phyloP scores from a whole-genome alignment of 2,329 filamentous ascomycete species.

The Rugonectria rugulosa region DNA sequence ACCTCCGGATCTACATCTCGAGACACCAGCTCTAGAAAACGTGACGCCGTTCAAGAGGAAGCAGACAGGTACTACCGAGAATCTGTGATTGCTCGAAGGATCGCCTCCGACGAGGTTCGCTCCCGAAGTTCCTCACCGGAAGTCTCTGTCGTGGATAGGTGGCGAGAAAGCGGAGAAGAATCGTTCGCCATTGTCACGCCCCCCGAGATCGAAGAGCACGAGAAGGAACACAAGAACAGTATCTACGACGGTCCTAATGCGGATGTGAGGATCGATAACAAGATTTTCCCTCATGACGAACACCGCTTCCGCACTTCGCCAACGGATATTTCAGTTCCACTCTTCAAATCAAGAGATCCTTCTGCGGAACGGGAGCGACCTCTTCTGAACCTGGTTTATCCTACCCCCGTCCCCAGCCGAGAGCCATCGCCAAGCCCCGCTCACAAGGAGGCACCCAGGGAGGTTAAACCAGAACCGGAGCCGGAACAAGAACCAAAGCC shows the following conservation, averaged over 20 bases:
- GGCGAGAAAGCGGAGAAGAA: constrained; percentile 49
- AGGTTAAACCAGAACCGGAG: constrained; percentile 9
- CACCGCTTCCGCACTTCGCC: constrained; percentile 43
- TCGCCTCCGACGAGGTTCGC: constrained; percentile 61
- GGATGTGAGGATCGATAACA: constrained; percentile 69
- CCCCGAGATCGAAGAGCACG: constrained; percentile 56
- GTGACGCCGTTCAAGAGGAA: constrained; percentile 61
- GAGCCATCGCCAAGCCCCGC: constrained; percentile 53
- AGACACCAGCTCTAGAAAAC: constrained; percentile 40
- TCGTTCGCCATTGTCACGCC: constrained; percentile 62
- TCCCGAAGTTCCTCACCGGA: constrained; percentile 61
- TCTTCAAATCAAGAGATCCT: constrained; percentile 58
- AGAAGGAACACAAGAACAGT: constrained; percentile 52
- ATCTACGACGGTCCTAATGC: constrained; percentile 67
- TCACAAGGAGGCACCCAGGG: constrained; percentile 25
- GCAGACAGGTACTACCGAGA: constrained; percentile 67
- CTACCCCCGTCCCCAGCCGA: constrained; percentile 59
- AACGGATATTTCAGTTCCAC: constrained; percentile 38
- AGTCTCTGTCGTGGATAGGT: constrained; percentile 64
- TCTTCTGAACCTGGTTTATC: constrained; percentile 66
- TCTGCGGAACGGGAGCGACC: constrained; percentile 64
- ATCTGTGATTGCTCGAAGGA: constrained; percentile 60
- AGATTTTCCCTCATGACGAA: constrained; percentile 62
- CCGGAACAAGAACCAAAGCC: neutral
- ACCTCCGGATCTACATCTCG: constrained; percentile 45